Evolutionary conservation across 2,329 filamentous ascomycete genomes (phyloP), one percentile per base, ranked within the genome.

Genomic region (Calonectria leucothoes): DNA sequence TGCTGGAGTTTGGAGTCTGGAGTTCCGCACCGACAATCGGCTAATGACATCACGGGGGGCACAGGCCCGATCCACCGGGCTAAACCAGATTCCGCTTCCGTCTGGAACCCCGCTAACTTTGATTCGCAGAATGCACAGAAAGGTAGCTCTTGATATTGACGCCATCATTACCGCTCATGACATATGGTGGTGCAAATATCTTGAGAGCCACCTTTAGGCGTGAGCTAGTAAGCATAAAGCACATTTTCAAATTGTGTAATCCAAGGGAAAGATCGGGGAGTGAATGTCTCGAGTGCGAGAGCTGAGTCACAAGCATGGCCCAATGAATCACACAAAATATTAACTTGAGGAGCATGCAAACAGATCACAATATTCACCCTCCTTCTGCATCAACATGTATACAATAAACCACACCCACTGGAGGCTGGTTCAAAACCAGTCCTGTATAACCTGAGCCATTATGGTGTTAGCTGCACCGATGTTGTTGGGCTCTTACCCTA

Each of bases 11-110:
- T n/a, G n/a, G n/a, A 55, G 25, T 45, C 33, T 67, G 67, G 48
- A 52, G 45, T 64, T 69, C 51, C 23, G 31, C 52, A 52, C 57
- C 42, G 42, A 42, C 35, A 65, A 23, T 39, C 48, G 66, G 57
- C 49, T 72, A 79, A 79, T 80, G 78, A 80, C 78, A 80, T 80
- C 78, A 80, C 70, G 69, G 68, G 63, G 63, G 51, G 48, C 61
- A 66, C 51, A 15, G 48, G 15, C 48, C 29, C 48, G 66, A 63
- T 66, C 70, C 71, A 73, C 71, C 15, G 27, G 31, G 61, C 59
- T 69, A 72, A 65, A 64, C 65, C 70, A 45, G 27, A 57, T 66
- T 39, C 57, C 63, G 52, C 42, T 45, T 59, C 52, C 35, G 35
- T 65, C 29, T 48, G 69, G 29, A 35, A 42, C 61, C 57, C 71